A percentile compares a stretch with the other conserved stretches of the same genome.
Conservation (phyloP, 176 grass and related monocot genomes). For the Elymus sibiricus region DNA sequence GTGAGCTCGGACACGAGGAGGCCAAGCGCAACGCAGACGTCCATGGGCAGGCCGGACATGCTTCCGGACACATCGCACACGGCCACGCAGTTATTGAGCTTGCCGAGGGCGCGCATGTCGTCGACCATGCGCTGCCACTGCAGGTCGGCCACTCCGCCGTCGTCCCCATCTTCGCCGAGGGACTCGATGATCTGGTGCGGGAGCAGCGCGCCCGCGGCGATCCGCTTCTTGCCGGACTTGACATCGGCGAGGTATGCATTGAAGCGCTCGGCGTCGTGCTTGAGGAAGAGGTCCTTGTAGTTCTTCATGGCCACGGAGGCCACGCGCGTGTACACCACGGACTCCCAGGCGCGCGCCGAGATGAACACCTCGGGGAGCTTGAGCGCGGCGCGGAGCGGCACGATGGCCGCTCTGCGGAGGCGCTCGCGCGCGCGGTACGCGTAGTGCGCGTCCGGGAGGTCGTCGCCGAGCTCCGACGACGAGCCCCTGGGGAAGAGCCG, state of each 20-base stretch:
- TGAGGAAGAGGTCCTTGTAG: conserved; percentile 61
- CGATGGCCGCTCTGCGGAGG: conserved; percentile 49
- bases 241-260: conserved; percentile 56
- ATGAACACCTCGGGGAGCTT: conserved; percentile 78
- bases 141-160: conserved; percentile 42
- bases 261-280: conserved; percentile 64
- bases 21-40: conserved; percentile 66
- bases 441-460: conserved; percentile 63
- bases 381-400: conserved; percentile 65
- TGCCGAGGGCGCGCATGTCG: conserved; percentile 45
- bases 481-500: conserved; percentile 59
- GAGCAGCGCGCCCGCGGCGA: conserved; percentile 75
- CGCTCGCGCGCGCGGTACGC: conserved; percentile 67
- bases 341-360: conserved; percentile 46
- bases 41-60: conserved; percentile 63
- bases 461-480: conserved; percentile 32
- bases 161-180: not conserved
- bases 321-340: conserved; percentile 66
- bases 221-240: conserved; percentile 44
- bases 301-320: conserved; percentile 82
- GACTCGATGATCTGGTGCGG: conserved; percentile 57
- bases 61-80: conserved; percentile 79
- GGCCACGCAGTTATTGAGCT: conserved; percentile 52
- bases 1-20: conserved; percentile 78
- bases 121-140: conserved; percentile 75